Conservation (phyloP, 257 asterid genomes). For the Nicotiana obtusifolia region DNA sequence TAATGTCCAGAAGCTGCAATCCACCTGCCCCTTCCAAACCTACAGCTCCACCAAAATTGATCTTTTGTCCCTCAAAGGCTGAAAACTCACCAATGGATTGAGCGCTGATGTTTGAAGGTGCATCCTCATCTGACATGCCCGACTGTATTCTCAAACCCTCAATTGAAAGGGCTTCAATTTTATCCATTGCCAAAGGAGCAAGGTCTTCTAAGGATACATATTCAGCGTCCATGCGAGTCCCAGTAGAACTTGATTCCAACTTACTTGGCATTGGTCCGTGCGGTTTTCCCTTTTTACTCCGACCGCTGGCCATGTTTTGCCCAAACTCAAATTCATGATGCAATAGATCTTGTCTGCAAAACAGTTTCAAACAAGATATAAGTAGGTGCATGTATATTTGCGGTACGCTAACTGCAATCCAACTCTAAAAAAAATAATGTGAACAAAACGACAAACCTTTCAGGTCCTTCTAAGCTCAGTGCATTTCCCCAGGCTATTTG, state of each 20-base stretch:
- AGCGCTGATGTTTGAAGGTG: conserved; percentile 62
- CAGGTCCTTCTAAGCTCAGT: conserved; percentile 50
- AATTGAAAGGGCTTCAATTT: conserved; percentile 63
- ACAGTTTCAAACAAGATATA: background rate
- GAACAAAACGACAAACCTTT: conserved; percentile 46
- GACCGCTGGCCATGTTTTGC: conserved; percentile 22
- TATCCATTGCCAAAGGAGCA: conserved; percentile 96
- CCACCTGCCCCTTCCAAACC: conserved; percentile 92
- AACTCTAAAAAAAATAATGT: background rate
- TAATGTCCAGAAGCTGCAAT: conserved; percentile 66
- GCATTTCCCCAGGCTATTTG: conserved; percentile 79
- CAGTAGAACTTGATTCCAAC: conserved; percentile 27
- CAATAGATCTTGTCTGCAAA: conserved; percentile 46
- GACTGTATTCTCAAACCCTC: conserved; percentile 85
- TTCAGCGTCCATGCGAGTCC: conserved; percentile 43
- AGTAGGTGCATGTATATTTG: background rate
- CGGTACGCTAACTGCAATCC: background rate
- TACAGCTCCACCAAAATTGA: conserved; percentile 42
- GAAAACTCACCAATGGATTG: conserved; percentile 65
- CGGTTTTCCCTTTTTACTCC: conserved; percentile 24
- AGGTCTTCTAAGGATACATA: conserved; percentile 77
- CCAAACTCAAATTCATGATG: conserved; percentile 32
- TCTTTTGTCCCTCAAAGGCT: conserved; percentile 64
- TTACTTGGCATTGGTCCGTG: conserved; percentile 20
- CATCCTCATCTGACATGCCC: conserved; percentile 68